Percentiles rank a stretch among this genome's conserved stretches.
These are phyloP conservation scores for Exophiala calicioides DNA, from an alignment of 2,329 filamentous ascomycete genomes.

Conservation along the genomic window DNA sequence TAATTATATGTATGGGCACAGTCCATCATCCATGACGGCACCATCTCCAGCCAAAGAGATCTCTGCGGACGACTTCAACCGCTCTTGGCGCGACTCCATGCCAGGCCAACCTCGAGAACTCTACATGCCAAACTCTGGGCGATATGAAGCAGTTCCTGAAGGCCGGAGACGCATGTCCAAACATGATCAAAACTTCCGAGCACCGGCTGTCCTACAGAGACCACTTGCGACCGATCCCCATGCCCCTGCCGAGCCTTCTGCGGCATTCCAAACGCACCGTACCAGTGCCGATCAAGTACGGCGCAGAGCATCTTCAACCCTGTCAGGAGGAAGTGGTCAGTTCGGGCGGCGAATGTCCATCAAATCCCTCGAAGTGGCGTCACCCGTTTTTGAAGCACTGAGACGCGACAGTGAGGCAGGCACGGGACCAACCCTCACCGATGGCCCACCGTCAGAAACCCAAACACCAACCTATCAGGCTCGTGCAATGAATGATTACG, in stretches of 20 bases:
- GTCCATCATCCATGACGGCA: constrained; percentile 76
- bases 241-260: constrained; percentile 76
- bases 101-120: constrained; percentile 69
- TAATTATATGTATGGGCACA: constrained; percentile 55
- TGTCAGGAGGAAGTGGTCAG: constrained; percentile 80
- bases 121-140: constrained; percentile 92
- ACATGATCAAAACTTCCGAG: constrained; percentile 66
- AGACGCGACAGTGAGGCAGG: constrained; percentile 36
- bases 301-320: constrained; percentile 83
- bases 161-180: constrained; percentile 68
- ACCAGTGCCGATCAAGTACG: constrained; percentile 67
- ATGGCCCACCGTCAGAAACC: constrained; percentile 19
- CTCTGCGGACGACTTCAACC: constrained; percentile 88
- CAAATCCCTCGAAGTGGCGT: constrained; percentile 47
- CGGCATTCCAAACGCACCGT: constrained; percentile 80
- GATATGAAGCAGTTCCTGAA: constrained; percentile 85
- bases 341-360: constrained; percentile 65
- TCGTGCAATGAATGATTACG: constrained; percentile 34
- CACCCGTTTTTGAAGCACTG: constrained; percentile 40
- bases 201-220: constrained; percentile 78
- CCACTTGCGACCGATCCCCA: constrained; percentile 61
- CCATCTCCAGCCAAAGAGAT: constrained; percentile 70
- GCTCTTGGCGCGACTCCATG: constrained; percentile 75
- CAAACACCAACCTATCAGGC: constrained; percentile 35
- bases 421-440: constrained; percentile 36